These are phyloP conservation scores for Fusarium neocosmosporiellum DNA, from an alignment of 2,329 filamentous ascomycete genomes.

Conservation along the genomic window DNA sequence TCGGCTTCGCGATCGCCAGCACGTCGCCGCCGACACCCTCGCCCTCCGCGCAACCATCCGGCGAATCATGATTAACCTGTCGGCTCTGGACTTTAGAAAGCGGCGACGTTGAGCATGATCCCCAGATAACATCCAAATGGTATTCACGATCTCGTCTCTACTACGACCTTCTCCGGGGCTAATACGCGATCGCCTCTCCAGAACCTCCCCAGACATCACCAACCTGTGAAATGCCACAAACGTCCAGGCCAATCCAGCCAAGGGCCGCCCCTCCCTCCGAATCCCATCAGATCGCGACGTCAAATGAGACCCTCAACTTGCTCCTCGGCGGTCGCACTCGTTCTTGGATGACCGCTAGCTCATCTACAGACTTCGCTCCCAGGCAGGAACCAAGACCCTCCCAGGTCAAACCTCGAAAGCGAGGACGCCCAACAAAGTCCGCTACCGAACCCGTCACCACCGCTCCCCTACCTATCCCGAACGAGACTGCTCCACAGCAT, in stretches of 20 bases:
- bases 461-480: constrained; percentile 10
- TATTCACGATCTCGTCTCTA: constrained; percentile 9
- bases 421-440: constrained; percentile 21
- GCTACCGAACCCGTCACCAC: background rate
- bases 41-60: constrained; percentile 7
- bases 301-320: constrained; percentile 55
- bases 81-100: constrained; percentile 37
- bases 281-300: constrained; percentile 49
- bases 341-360: constrained; percentile 43
- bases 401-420: constrained; percentile 35
- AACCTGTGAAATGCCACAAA: constrained; percentile 41
- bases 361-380: constrained; percentile 14
- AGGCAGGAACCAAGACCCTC: constrained; percentile 13
- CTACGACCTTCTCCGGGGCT: background rate
- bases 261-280: constrained; percentile 27
- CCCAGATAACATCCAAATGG: constrained; percentile 30
- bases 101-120: constrained; percentile 41
- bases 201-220: constrained; percentile 16
- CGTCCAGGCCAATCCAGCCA: constrained; percentile 26
- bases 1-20: constrained; percentile 6
- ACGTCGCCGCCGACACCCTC: constrained; percentile 3
- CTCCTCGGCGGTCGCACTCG: constrained; percentile 52
- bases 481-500: constrained; percentile 24
- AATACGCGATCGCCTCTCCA: constrained; percentile 8
- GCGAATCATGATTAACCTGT: constrained; percentile 37